phyloP scores from a whole-genome alignment of 306 rosid genomes.

The Ormosia semicastrata region DNA sequence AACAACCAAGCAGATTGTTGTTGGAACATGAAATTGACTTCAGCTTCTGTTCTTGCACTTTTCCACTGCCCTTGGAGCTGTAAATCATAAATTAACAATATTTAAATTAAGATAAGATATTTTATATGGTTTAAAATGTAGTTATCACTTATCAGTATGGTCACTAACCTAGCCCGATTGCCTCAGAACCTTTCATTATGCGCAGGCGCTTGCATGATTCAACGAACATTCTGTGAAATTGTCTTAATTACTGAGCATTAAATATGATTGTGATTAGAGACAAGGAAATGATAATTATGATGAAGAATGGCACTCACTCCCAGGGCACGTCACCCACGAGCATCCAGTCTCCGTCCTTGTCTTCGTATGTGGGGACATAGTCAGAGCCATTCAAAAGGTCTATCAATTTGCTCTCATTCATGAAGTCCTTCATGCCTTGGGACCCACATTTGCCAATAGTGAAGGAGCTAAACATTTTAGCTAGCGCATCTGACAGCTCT shows the following conservation, averaged over 20 bases:
- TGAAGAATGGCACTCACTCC: conserved; percentile 51
- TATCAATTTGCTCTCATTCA: conserved; percentile 73
- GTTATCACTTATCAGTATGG: neutral
- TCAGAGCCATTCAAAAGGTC: conserved; percentile 78
- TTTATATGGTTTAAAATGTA: neutral
- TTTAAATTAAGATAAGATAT: neutral
- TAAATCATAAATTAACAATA: neutral
- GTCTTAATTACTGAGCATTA: neutral
- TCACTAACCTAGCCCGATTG: conserved; percentile 70
- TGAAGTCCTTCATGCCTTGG: conserved; percentile 71
- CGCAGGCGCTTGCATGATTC: conserved; percentile 75
- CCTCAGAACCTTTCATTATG: conserved; percentile 87
- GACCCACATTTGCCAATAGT: conserved; percentile 68
- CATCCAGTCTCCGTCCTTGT: conserved; percentile 96
- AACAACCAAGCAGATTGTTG: conserved; percentile 13
- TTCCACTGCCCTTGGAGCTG: conserved; percentile 92
- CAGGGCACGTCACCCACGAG: conserved; percentile 95
- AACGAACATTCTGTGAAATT: conserved; percentile 64
- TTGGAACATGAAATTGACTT: neutral
- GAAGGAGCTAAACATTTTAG: conserved; percentile 83
- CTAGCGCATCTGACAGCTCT: conserved; percentile 69
- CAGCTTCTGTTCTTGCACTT: conserved; percentile 76
- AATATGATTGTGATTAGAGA: neutral
- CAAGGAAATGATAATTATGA: neutral
- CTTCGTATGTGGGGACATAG: conserved; percentile 74